phyloP scores from a whole-genome alignment of 2,329 filamentous ascomycete genomes.

The Fusarium burgessii region DNA sequence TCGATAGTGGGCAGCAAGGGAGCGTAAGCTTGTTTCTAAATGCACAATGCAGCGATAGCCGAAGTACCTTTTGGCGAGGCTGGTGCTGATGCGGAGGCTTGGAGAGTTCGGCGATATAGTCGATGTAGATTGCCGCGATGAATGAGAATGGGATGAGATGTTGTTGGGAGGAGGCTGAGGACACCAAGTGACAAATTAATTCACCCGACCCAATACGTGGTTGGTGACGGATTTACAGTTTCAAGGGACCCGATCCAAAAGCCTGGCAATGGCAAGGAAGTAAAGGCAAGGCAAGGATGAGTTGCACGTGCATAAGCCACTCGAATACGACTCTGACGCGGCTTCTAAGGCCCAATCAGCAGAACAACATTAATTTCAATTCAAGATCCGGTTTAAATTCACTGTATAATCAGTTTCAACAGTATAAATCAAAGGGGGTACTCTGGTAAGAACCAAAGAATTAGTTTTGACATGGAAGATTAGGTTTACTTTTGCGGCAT shows the following conservation, averaged over 20 bases:
- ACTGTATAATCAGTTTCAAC: background rate
- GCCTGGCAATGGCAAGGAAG: conserved; percentile 8
- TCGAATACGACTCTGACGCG: conserved; percentile 25
- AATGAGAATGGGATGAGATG: conserved; percentile 1
- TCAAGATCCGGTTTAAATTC: too few species aligned
- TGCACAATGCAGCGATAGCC: conserved; percentile 13
- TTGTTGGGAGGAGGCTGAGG: conserved; percentile 36
- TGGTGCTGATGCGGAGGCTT: conserved; percentile 4
- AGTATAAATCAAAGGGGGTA: background rate
- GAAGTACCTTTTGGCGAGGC: conserved; percentile 9
- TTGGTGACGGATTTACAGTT: conserved; percentile 41
- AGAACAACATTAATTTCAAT: background rate
- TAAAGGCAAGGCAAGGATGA: conserved; percentile 23
- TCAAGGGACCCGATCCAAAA: conserved; percentile 33
- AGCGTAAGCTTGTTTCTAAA: conserved; percentile 20
- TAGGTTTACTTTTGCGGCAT: conserved; percentile 2
- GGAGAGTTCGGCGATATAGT: conserved; percentile 12
- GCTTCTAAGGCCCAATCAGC: background rate
- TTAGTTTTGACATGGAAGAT: conserved; percentile 3
- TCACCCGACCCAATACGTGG: conserved; percentile 21
- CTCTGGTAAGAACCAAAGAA: background rate
- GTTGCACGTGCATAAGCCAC: conserved; percentile 40
- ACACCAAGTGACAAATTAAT: conserved; percentile 28
- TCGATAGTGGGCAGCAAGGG: conserved; percentile 34
- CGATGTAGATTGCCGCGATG: conserved; percentile 13